phyloP scores from a whole-genome alignment of 2,329 filamentous ascomycete genomes.

The Purpureocillium takamizusanense region DNA sequence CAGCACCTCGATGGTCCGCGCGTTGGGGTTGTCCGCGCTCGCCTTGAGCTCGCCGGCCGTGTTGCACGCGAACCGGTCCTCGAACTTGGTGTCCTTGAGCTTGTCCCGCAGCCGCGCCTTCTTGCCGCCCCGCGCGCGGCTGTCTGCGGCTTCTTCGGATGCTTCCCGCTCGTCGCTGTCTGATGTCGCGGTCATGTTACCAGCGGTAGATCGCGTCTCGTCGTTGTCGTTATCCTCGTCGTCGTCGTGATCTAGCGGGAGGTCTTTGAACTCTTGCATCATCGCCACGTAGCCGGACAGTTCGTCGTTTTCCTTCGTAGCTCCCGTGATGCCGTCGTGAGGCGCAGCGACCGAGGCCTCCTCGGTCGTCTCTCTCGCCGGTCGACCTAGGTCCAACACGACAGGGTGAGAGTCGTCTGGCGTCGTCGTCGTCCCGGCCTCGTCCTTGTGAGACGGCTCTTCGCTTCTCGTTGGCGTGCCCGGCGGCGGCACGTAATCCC shows the following conservation, averaged over 20 bases:
- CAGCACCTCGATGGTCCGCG: constrained; percentile 64
- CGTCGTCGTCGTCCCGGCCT: constrained; percentile 10
- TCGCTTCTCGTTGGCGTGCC: constrained; percentile 27
- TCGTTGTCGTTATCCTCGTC: constrained; percentile 24
- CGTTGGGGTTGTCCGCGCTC: constrained; percentile 56
- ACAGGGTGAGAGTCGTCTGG: constrained; percentile 15
- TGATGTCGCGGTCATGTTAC: constrained; percentile 6
- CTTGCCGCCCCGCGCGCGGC: background rate
- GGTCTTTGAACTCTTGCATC: constrained; percentile 48
- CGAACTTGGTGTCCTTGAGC: constrained; percentile 24
- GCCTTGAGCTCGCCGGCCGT: constrained; percentile 36
- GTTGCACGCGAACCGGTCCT: constrained; percentile 47
- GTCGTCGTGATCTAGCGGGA: constrained; percentile 45
- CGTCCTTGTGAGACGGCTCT: constrained; percentile 17
- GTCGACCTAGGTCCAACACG: constrained; percentile 12
- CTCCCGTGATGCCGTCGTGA: too few species aligned
- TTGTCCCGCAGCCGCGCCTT: constrained; percentile 3
- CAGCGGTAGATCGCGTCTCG: constrained; percentile 7
- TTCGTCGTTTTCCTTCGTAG: too few species aligned
- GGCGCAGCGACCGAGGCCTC: too few species aligned
- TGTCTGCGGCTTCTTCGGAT: background rate
- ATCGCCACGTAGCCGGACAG: constrained; percentile 57
- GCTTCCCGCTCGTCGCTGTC: constrained; percentile 5
- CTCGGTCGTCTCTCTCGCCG: too few species aligned
- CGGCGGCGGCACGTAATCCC: constrained; percentile 27